Evolutionary conservation across 257 asterid genomes (phyloP).

Genomic region (Solanum paucissectum): DNA sequence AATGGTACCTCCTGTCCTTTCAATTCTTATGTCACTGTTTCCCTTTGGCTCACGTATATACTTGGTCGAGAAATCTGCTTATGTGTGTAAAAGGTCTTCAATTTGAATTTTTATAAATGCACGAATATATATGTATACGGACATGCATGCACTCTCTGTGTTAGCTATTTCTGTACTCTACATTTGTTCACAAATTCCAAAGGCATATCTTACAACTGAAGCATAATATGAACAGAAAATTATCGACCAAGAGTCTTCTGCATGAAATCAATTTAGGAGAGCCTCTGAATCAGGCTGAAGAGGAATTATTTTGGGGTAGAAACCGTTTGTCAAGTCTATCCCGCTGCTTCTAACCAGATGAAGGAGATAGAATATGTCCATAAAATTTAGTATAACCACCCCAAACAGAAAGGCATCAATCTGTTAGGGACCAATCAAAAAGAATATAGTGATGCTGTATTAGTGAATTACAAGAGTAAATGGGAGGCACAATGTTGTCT

Average conservation of each 20-base stretch:
- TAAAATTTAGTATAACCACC: not conserved
- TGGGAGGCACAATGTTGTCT: not conserved
- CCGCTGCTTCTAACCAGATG: not conserved
- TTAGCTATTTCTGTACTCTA: not conserved
- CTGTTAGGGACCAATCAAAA: not conserved
- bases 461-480: not conserved
- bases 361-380: not conserved
- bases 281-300: not conserved
- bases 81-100: not conserved
- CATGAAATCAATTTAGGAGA: not conserved
- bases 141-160: not conserved
- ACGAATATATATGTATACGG: not conserved
- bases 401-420: not conserved
- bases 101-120: not conserved
- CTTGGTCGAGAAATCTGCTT: not conserved
- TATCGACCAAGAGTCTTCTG: not conserved
- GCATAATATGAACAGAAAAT: not conserved
- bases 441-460: not conserved
- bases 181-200: not conserved
- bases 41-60: not conserved
- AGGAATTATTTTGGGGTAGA: not conserved
- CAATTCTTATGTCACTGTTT: not conserved
- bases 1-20: constrained; percentile 19
- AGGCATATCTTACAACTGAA: not conserved
- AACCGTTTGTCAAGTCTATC: not conserved